Conservation (phyloP, 1,284 basidiomycete species). For the Sporisorium exsertum region DNA sequence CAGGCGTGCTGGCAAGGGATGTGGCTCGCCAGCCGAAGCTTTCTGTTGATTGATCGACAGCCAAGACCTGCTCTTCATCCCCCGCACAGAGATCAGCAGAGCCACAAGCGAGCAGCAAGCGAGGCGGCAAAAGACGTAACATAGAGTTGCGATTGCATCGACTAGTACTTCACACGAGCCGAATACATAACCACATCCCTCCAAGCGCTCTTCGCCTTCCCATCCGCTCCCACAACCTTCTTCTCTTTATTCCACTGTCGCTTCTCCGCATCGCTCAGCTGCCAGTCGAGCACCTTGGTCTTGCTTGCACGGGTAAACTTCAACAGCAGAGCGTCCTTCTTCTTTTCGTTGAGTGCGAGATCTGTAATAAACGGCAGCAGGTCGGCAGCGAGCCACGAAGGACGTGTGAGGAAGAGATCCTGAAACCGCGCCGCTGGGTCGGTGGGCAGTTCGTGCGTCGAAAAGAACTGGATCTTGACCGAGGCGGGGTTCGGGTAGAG, state of each 20-base stretch:
- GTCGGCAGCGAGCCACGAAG: slow-evolving; percentile 63
- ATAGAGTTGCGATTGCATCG: neutral
- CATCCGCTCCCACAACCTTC: slow-evolving; percentile 24
- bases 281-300: slow-evolving; percentile 46
- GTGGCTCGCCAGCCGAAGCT: neutral
- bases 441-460: slow-evolving; percentile 56
- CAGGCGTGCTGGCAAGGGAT: slow-evolving; percentile 4
- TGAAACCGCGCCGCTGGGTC: slow-evolving; percentile 65
- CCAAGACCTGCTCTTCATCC: neutral
- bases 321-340: slow-evolving; percentile 54
- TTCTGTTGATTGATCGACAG: slow-evolving; percentile 1
- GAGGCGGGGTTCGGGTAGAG: slow-evolving; percentile 20
- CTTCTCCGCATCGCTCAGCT: slow-evolving; percentile 37
- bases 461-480: slow-evolving; percentile 59
- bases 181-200: slow-evolving; percentile 47
- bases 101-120: neutral
- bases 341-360: slow-evolving; percentile 46
- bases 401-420: slow-evolving; percentile 61
- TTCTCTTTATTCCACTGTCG: slow-evolving; percentile 41
- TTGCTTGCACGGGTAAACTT: slow-evolving; percentile 53
- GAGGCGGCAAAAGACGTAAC: neutral
- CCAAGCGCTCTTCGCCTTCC: slow-evolving; percentile 29
- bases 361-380: slow-evolving; percentile 69
- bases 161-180: slow-evolving; percentile 51
- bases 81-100: neutral